A percentile compares a stretch with the other conserved stretches of the same genome.
Evolutionary conservation across 495 filamentous ascomycete genomes (phyloP).

Genomic region (Staphylotrichum longicolle): DNA sequence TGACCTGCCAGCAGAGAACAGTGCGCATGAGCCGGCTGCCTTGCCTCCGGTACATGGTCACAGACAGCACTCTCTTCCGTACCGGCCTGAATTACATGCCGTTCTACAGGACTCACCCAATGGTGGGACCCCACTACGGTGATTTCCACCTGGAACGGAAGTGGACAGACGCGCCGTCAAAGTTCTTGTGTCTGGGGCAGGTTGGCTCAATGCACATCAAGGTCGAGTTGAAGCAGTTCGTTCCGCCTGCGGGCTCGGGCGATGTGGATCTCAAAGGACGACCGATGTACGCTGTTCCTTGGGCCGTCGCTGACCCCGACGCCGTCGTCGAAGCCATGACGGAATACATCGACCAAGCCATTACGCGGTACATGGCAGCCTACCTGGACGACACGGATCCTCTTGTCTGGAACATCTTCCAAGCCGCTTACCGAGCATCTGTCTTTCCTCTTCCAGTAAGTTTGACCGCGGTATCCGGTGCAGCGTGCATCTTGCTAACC

Average conservation of each 20-base stretch:
- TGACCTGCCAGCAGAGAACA: conserved; percentile 36
- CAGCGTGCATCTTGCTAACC: background rate
- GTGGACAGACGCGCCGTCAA: conserved; percentile 29
- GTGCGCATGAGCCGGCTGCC: conserved; percentile 38
- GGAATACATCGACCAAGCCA: conserved; percentile 31
- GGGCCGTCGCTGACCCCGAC: conserved; percentile 39
- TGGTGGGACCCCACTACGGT: conserved; percentile 38
- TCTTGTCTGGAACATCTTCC: conserved; percentile 40
- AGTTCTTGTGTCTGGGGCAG: conserved; percentile 34
- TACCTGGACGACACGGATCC: conserved; percentile 37
- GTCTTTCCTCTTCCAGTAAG: conserved; percentile 36
- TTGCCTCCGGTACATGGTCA: conserved; percentile 43
- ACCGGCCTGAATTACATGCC: conserved; percentile 37
- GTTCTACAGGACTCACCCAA: conserved; percentile 35
- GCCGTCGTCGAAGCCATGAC: conserved; percentile 33
- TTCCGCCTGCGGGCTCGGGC: conserved; percentile 26
- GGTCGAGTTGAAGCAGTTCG: conserved; percentile 36
- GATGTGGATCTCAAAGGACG: conserved; percentile 36
- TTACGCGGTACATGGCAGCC: conserved; percentile 32
- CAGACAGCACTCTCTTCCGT: conserved; percentile 39
- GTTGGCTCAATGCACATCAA: conserved; percentile 25
- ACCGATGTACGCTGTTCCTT: conserved; percentile 41
- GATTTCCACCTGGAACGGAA: conserved; percentile 38
- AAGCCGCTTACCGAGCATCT: conserved; percentile 34
- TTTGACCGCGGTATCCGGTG: background rate